Base-by-base conservation (phyloP, 1,139 yeast species). In the Yamadazyma oceani region DNA sequence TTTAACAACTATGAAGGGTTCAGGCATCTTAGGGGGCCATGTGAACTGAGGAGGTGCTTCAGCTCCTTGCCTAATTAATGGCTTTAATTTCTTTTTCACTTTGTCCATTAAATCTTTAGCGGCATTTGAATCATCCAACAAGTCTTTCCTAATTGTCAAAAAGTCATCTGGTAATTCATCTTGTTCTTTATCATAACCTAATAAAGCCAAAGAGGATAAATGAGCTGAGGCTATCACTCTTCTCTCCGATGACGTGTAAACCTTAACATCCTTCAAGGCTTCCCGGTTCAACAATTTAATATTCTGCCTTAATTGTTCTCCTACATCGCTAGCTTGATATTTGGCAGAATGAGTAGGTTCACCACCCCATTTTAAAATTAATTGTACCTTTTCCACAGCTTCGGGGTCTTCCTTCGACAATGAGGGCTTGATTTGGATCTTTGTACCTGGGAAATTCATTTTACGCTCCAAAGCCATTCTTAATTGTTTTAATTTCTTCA, bases 21-120 rank as follows among this genome's bases (percentile, higher is more conserved):
- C 95, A 0, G 98, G 98, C 85, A 92, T 89, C 55, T 89, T 88
- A 12, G 94, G 88, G 2, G 99, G 98, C 99, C 99, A 94, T 0
- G 98, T 87, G 61, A 94, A 94, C 56, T 92, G 97, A 1, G 95
- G 89, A n/a, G 98, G 98, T 0, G 97, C 97, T 53, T 89, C 96
- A 41, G 90, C 87, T 2, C 98, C 98, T 61, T 90, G 92, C 61
- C 99, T 79, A 38, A 94, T 69, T 55, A 94, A 70, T 0, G 97
- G 97, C 61, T 94, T 94, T 55, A 94, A 73, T 69, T 90, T 89
- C 78, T 92, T 94, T 62, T 94, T 94, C 27, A 94, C 99, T 56
- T 89, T 87, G 57, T 94, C 99, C 97, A 90, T 92, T 37, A 89
- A 69, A 58, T 89, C 97, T 57, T 94, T 94, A 2, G 99, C 99